Conservation (phyloP, 1,284 basidiomycete species). For the Heterobasidion irregulare region DNA sequence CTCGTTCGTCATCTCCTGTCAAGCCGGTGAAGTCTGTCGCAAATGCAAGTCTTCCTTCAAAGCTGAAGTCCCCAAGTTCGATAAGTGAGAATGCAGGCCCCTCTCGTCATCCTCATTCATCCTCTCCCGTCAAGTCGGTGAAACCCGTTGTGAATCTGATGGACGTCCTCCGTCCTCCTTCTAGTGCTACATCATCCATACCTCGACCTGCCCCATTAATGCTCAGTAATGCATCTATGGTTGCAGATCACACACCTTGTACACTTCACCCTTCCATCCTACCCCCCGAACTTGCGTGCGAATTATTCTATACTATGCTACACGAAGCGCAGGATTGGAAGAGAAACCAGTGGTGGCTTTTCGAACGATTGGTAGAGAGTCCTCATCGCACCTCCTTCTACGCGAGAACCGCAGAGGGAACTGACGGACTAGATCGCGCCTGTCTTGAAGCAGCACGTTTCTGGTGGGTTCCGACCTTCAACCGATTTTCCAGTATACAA, state of each 20-base stretch:
- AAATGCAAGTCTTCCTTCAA: slow-evolving; percentile 15
- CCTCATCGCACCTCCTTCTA: slow-evolving; percentile 82
- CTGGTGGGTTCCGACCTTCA: slow-evolving; percentile 30
- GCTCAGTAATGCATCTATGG: slow-evolving; percentile 46
- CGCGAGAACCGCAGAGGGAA: slow-evolving; percentile 21
- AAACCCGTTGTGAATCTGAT: slow-evolving; percentile 37
- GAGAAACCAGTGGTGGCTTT: slow-evolving; percentile 78
- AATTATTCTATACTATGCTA: slow-evolving; percentile 63
- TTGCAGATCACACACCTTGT: slow-evolving; percentile 68
- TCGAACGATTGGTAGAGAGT: slow-evolving; percentile 74
- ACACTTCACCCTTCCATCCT: slow-evolving; percentile 64
- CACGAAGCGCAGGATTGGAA: slow-evolving; percentile 58
- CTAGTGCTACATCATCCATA: slow-evolving; percentile 28
- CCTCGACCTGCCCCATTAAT: slow-evolving; percentile 44
- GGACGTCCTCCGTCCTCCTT: slow-evolving; percentile 45
- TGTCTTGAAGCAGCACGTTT: slow-evolving; percentile 9
- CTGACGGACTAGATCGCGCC: slow-evolving; percentile 29
- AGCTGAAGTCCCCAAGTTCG: not conserved
- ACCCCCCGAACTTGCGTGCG: slow-evolving; percentile 63
- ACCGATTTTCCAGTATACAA: not conserved
- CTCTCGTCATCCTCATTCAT: not conserved
- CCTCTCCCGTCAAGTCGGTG: not conserved
- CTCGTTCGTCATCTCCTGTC: not conserved
- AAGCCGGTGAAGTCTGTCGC: slow-evolving; percentile 15
- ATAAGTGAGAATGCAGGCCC: not conserved